Base-by-base conservation (phyloP, 805 yeast species). In the Zygotorulaspora chibaensis region DNA sequence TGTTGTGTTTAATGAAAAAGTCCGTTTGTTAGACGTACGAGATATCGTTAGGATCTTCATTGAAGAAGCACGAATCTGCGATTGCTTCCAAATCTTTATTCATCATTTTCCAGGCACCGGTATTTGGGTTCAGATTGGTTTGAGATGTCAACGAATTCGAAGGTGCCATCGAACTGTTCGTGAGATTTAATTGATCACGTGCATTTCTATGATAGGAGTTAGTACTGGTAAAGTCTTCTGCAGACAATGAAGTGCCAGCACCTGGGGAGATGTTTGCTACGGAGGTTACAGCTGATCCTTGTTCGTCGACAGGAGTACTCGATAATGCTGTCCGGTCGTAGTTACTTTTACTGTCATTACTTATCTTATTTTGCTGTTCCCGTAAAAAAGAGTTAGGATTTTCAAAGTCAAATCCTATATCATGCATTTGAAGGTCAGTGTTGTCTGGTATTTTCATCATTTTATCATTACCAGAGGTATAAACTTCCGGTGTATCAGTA, bases 361-460 rank as follows among this genome's bases (percentile, higher is more conserved):
- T 15, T 20, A 36, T n/a, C 8, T 31, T 39, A 18, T 16, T 46
- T 17, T 45, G 29, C 29, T 48, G 53, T 10, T 55, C 56, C 26
- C 50, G 50, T 13, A 54, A 43, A 30, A 56, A 50, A 2, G 53
- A 43, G 18, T 44, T 49, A n/a, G 58, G 51, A 41, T 57, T 56
- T 17, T 54, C 62, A 35, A 59, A 53, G 42, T 59, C 61, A 37
- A 61, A 57, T 23, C 59, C 63, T 43, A 53, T 49, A 39, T n/a
- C n/a, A n/a, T 54, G 57, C 49, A 57, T 47, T 33, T 57, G 51
- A 15, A 17, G 30, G 13, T n/a, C 20, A n/a, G 12, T 3, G 20
- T 33, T 13, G 36, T 13, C 20, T n/a, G 36, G 36, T 5, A 4
- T 11, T 10, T 33, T 11, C 16, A 17, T 33, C 20, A 17, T 3